phyloP scores from a whole-genome alignment of 192 early-diverging fungal species.

The Coemansia sp. region DNA sequence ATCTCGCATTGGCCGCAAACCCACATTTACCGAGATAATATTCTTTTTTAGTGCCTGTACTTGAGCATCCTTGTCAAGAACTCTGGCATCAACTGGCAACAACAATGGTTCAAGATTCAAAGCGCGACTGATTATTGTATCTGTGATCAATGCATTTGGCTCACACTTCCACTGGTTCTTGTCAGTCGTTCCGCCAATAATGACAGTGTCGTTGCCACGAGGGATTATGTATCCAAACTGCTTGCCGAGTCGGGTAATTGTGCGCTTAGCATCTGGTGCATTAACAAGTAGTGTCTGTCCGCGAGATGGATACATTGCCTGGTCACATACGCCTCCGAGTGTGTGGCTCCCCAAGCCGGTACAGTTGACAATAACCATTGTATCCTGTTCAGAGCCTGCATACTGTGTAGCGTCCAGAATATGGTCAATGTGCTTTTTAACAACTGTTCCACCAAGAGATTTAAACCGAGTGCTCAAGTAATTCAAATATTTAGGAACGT shows the following conservation, averaged over 20 bases:
- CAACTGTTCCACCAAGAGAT: constrained; percentile 14
- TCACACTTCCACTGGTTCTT: constrained; percentile 25
- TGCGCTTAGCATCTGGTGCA: constrained; percentile 68
- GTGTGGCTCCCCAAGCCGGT: constrained; percentile 67
- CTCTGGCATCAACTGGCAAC: constrained; percentile 13
- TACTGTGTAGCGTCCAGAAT: constrained; percentile 17
- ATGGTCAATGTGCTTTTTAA: constrained; percentile 9
- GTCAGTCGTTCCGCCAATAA: constrained; percentile 45
- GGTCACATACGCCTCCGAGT: constrained; percentile 74
- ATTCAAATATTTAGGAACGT: constrained; percentile 38
- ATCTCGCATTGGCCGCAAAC: constrained; percentile 60
- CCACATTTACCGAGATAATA: constrained; percentile 42
- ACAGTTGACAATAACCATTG: constrained; percentile 71
- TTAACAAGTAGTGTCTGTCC: constrained; percentile 80
- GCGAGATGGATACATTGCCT: constrained; percentile 68
- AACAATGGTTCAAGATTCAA: constrained; percentile 53
- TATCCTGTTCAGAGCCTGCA: background rate
- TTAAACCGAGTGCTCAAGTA: constrained; percentile 25
- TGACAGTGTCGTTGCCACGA: constrained; percentile 39
- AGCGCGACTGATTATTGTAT: constrained; percentile 38
- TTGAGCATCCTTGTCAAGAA: background rate
- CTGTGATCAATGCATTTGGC: constrained; percentile 35
- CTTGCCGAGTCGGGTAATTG: constrained; percentile 53
- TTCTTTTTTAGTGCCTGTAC: constrained; percentile 23
- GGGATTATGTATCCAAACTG: constrained; percentile 44